Evolutionary conservation across 805 yeast species (phyloP).

Genomic region (Yarrowia osloensis): DNA sequence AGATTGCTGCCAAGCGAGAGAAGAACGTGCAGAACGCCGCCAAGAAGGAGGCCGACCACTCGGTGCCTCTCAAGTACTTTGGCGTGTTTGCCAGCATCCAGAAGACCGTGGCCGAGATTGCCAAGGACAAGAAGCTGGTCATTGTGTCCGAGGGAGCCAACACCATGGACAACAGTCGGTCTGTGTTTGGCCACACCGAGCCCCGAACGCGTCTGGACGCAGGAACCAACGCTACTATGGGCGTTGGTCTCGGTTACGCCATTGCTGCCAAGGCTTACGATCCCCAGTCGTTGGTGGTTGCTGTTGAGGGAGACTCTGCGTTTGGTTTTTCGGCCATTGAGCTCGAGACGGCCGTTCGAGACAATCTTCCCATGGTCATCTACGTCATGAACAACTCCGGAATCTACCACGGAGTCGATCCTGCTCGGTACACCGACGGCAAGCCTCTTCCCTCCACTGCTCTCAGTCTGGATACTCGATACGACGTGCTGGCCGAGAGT

Average conservation of each 20-base stretch:
- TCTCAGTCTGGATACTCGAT: conserved; percentile 55
- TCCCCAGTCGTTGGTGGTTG: conserved; percentile 52
- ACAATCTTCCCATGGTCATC: conserved; percentile 55
- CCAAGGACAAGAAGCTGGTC: conserved; percentile 43
- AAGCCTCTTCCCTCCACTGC: conserved; percentile 59
- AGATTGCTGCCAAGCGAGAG: conserved; percentile 36
- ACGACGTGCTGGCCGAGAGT: conserved; percentile 57
- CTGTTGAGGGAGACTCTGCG: conserved; percentile 76
- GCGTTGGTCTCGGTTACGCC: conserved; percentile 70
- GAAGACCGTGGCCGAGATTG: conserved; percentile 42
- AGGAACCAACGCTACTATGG: conserved; percentile 80
- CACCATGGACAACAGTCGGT: conserved; percentile 71
- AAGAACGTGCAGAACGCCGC: conserved; percentile 44
- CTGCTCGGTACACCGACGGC: conserved; percentile 37
- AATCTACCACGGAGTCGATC: conserved; percentile 63
- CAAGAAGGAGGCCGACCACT: conserved; percentile 37
- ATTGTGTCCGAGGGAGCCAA: conserved; percentile 73
- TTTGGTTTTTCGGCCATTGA: conserved; percentile 76
- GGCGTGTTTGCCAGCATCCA: conserved; percentile 55
- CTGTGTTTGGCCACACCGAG: conserved; percentile 55
- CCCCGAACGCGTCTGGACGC: conserved; percentile 66
- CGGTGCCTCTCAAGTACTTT: conserved; percentile 50
- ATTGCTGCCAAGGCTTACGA: conserved; percentile 57
- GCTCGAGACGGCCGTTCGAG: conserved; percentile 65
- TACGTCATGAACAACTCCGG: conserved; percentile 76